phyloP scores from a whole-genome alignment of 352 stramenopile genomes.

The Phytophthora sp. region DNA sequence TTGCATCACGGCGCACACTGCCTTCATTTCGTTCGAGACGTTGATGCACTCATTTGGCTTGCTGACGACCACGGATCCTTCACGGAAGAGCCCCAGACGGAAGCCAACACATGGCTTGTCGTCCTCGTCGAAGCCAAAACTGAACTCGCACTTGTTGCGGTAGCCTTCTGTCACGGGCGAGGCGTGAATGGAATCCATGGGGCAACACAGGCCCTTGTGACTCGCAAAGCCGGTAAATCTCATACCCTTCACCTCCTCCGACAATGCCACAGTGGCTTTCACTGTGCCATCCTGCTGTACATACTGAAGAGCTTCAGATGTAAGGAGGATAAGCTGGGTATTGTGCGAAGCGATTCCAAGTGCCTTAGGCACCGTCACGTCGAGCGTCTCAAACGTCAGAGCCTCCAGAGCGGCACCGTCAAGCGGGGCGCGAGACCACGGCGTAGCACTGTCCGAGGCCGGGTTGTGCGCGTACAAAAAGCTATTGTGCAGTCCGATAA shows the following conservation, averaged over 20 bases:
- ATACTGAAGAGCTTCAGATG: conserved; percentile 47
- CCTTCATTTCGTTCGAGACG: conserved; percentile 84
- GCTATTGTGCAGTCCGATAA: conserved; percentile 77
- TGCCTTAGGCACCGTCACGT: conserved; percentile 30
- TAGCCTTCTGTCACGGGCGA: conserved; percentile 91
- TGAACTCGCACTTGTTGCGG: conserved; percentile 99
- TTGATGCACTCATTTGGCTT: conserved; percentile 78
- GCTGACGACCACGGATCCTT: conserved; percentile 75
- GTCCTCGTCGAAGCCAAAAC: conserved; percentile 86
- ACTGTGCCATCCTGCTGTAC: conserved; percentile 42
- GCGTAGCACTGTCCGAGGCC: background rate
- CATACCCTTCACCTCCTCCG: conserved; percentile 14
- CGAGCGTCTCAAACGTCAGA: conserved; percentile 53
- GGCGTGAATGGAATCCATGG: conserved; percentile 86
- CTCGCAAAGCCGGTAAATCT: conserved; percentile 71
- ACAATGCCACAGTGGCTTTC: conserved; percentile 44
- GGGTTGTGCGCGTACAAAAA: conserved; percentile 66
- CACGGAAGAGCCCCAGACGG: conserved; percentile 81
- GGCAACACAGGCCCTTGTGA: conserved; percentile 85
- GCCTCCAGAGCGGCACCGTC: conserved; percentile 53
- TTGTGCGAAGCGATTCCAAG: conserved; percentile 82
- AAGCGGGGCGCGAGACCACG: conserved; percentile 66
- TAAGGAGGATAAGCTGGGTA: conserved; percentile 72
- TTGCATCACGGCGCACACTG: conserved; percentile 73
- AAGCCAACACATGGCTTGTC: conserved; percentile 88